Conservation (phyloP, 192 early-diverging fungal genomes). For the Neocallimastix lanati region DNA sequence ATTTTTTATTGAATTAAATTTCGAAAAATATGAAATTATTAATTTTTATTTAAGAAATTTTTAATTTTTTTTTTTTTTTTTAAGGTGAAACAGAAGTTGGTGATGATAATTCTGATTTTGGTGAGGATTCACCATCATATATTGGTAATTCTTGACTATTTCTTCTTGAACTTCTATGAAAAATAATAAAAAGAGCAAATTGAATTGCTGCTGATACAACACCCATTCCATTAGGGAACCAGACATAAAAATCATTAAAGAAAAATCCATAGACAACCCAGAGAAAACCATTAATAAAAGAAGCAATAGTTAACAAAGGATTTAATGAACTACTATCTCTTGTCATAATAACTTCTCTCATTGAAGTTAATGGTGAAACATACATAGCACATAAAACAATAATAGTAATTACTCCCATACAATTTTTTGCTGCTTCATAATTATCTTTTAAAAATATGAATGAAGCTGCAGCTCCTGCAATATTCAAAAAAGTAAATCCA, state of each 20-base stretch:
- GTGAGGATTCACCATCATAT: neutral
- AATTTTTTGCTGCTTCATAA: neutral
- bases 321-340: neutral
- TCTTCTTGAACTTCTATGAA: neutral
- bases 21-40: no score
- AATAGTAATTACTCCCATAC: neutral
- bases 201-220: neutral
- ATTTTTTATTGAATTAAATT: no score
- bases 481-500: neutral
- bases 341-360: neutral
- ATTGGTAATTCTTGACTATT: neutral
- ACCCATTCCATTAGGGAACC: neutral
- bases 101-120: neutral
- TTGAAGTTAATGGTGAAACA: neutral
- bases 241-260: neutral
- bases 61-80: no score
- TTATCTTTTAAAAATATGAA: neutral
- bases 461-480: neutral
- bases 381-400: neutral
- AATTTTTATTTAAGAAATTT: no score
- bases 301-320: neutral
- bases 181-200: neutral
- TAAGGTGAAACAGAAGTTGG: neutral
- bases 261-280: neutral
- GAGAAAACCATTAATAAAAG: neutral